A percentile compares a stretch with the other conserved stretches of the same genome.
phyloP scores from a whole-genome alignment of 495 filamentous ascomycete genomes.

The Amphirosellinia nigrospora region DNA sequence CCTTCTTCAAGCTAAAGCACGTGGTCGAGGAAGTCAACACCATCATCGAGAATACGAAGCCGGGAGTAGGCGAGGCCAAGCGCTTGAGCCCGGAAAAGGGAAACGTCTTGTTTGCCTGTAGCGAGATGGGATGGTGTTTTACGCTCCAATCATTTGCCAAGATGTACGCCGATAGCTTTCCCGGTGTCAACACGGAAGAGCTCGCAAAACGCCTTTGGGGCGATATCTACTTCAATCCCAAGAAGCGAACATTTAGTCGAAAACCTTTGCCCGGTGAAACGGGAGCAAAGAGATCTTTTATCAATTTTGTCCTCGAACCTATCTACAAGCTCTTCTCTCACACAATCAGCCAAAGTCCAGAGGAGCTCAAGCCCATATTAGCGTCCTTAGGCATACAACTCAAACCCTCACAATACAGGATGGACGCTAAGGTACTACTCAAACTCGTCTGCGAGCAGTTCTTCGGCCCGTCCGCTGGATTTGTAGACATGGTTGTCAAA shows the following conservation, averaged over 20 bases:
- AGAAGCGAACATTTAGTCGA: conserved; percentile 85
- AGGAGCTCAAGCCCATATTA: conserved; percentile 82
- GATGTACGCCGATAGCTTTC: conserved; percentile 92
- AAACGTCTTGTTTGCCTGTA: conserved; percentile 94
- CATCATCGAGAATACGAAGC: conserved; percentile 84
- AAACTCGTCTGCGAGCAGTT: conserved; percentile 93
- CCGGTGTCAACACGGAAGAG: conserved; percentile 76
- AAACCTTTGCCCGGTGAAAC: conserved; percentile 75
- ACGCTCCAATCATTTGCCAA: conserved; percentile 90
- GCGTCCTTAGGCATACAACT: conserved; percentile 79
- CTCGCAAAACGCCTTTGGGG: conserved; percentile 89
- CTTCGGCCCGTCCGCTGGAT: conserved; percentile 86
- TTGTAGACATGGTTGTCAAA: conserved; percentile 93
- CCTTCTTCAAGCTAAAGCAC: conserved; percentile 98
- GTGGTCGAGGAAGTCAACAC: conserved; percentile 98
- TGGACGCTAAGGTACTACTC: conserved; percentile 86
- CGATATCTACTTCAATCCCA: conserved; percentile 94
- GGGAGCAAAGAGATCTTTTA: conserved; percentile 81
- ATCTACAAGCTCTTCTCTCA: conserved; percentile 98
- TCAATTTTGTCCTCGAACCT: conserved; percentile 93
- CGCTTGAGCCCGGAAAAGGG: conserved; percentile 95
- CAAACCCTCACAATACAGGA: conserved; percentile 89
- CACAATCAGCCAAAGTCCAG: conserved; percentile 88
- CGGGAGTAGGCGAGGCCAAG: conserved; percentile 78
- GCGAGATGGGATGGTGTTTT: conserved; percentile 94